Evolutionary conservation across 2,329 filamentous ascomycete genomes (phyloP).

Genomic region (Sphaerulina musiva): DNA sequence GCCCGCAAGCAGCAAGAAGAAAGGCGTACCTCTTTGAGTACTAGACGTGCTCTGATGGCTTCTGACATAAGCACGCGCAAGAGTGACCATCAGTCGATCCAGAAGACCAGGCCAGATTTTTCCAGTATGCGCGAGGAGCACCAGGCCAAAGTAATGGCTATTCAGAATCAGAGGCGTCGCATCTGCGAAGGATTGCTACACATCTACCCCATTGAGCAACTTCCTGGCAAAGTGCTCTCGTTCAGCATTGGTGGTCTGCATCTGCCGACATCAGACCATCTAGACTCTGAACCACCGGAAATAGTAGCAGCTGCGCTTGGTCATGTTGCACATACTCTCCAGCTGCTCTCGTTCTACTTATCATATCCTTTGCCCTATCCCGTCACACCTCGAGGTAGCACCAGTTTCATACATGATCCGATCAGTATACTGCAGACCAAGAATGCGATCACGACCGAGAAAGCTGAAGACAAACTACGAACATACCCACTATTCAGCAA

Average conservation of each 20-base stretch:
- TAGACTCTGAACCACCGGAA: slow-evolving; percentile 65
- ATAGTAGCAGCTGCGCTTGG: slow-evolving; percentile 74
- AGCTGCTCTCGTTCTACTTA: slow-evolving; percentile 76
- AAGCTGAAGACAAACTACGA: slow-evolving; percentile 28
- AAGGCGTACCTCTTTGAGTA: slow-evolving; percentile 58
- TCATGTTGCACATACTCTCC: slow-evolving; percentile 66
- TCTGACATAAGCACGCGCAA: slow-evolving; percentile 35
- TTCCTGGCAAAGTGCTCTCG: slow-evolving; percentile 57
- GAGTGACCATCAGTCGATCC: slow-evolving; percentile 42
- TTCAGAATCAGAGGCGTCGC: slow-evolving; percentile 78
- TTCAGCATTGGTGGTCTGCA: slow-evolving; percentile 77
- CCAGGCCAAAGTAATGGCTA: slow-evolving; percentile 52
- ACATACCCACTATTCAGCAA: slow-evolving; percentile 73
- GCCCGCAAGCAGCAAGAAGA: slow-evolving; percentile 60
- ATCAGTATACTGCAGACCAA: slow-evolving; percentile 43
- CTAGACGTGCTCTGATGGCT: slow-evolving; percentile 61
- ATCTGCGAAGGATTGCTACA: slow-evolving; percentile 74
- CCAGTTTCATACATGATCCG: slow-evolving; percentile 67
- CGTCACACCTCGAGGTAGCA: slow-evolving; percentile 64
- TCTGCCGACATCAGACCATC: slow-evolving; percentile 68
- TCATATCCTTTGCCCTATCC: slow-evolving; percentile 73
- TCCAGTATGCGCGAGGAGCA: slow-evolving; percentile 26
- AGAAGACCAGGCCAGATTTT: slow-evolving; percentile 50
- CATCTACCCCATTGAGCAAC: slow-evolving; percentile 75
- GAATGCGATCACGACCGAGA: slow-evolving; percentile 17